These are phyloP conservation scores for Rutstroemia sydowiana DNA, from an alignment of 2,329 filamentous ascomycete species.

Conservation along the genomic window DNA sequence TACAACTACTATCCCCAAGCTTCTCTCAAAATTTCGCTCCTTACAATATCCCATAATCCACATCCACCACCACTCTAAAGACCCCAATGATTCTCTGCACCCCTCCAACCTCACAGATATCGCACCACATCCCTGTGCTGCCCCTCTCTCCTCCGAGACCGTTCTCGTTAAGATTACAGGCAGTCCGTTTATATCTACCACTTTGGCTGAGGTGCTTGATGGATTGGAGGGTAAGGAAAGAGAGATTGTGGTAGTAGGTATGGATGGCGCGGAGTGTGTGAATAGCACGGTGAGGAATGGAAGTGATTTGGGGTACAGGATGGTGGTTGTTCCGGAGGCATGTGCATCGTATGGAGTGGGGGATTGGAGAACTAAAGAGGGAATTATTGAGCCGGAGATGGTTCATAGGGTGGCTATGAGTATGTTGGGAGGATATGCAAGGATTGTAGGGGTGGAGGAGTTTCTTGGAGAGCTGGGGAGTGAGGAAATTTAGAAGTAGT, in stretches of 20 bases:
- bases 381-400: not conserved
- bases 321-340: slow-evolving; percentile 21
- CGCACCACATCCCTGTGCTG: slow-evolving; percentile 15
- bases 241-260: slow-evolving; percentile 18
- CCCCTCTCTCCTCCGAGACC: slow-evolving; percentile 10
- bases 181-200: slow-evolving; percentile 16
- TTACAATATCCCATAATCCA: slow-evolving; percentile 17
- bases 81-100: slow-evolving; percentile 11
- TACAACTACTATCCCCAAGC: slow-evolving; percentile 10
- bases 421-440: not conserved
- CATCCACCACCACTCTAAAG: slow-evolving; percentile 17
- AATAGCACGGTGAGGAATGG: slow-evolving; percentile 20
- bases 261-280: slow-evolving; percentile 21
- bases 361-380: not conserved
- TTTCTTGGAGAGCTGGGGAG: not conserved
- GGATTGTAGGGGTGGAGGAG: not conserved
- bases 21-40: slow-evolving; percentile 18
- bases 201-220: not conserved
- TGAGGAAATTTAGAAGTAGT: not conserved
- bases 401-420: not conserved
- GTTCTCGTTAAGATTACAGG: slow-evolving; percentile 18
- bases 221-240: slow-evolving; percentile 9
- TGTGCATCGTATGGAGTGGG: slow-evolving; percentile 16
- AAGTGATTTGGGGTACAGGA: slow-evolving; percentile 18
- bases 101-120: slow-evolving; percentile 12